These are phyloP conservation scores for Backusella liffmaniae DNA, from an alignment of 192 early-diverging fungal species.

Conservation along the genomic window DNA sequence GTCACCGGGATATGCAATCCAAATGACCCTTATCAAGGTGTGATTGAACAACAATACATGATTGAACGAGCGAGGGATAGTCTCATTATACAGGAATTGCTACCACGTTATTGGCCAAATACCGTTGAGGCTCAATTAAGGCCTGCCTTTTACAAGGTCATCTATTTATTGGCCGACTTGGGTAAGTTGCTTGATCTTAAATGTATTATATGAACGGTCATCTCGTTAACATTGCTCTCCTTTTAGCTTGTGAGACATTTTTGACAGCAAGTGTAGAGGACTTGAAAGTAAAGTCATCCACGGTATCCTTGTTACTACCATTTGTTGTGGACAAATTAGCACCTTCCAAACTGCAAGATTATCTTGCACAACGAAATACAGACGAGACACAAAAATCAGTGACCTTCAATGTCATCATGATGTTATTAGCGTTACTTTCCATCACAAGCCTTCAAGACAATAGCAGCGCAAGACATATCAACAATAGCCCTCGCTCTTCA, in stretches of 20 bases:
- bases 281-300: neutral
- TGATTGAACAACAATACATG: neutral
- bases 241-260: slow-evolving; percentile 18
- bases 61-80: neutral
- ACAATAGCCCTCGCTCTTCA: neutral
- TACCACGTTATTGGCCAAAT: slow-evolving; percentile 22
- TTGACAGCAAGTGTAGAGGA: slow-evolving; percentile 11
- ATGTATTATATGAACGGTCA: neutral
- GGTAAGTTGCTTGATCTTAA: neutral
- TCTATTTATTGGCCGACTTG: slow-evolving; percentile 17
- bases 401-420: neutral
- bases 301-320: neutral
- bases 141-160: slow-evolving; percentile 3
- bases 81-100: slow-evolving; percentile 9
- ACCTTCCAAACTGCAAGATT: neutral
- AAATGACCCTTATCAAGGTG: slow-evolving; percentile 5
- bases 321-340: slow-evolving; percentile 5
- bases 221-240: neutral
- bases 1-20: neutral
- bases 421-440: slow-evolving; percentile 7
- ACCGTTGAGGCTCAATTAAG: neutral
- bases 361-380: neutral
- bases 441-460: neutral
- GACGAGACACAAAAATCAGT: slow-evolving; percentile 3
- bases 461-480: neutral